These are phyloP conservation scores for Cymodocea nodosa DNA, from an alignment of 116 monocot species.

Conservation along the genomic window DNA sequence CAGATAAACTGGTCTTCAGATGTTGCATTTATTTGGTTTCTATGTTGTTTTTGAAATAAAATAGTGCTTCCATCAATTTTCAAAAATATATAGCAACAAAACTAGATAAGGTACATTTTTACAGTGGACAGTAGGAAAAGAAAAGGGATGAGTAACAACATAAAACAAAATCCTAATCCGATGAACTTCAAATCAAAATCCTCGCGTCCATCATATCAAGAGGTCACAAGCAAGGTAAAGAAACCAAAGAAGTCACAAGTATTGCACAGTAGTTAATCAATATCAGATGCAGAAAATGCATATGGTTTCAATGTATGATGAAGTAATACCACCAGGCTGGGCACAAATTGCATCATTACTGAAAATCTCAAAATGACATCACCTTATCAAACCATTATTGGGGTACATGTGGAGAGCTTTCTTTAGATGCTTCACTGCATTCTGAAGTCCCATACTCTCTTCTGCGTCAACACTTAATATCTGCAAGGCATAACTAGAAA, in stretches of 20 bases:
- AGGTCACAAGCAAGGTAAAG: not conserved
- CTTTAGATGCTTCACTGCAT: conserved; percentile 42
- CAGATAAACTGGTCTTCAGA: too few species aligned
- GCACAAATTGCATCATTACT: not conserved
- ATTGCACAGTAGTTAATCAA: not conserved
- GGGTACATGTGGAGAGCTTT: conserved; percentile 77
- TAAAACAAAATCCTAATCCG: too few species aligned
- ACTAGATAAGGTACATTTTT: too few species aligned
- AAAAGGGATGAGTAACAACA: too few species aligned
- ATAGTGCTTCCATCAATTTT: too few species aligned
- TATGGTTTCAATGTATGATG: not conserved
- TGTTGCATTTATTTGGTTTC: too few species aligned
- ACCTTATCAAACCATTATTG: conserved; percentile 70
- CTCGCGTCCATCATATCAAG: too few species aligned
- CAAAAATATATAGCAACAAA: too few species aligned
- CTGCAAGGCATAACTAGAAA: conserved; percentile 26
- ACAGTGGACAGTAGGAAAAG: too few species aligned
- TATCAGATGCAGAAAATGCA: not conserved
- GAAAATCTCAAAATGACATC: not conserved
- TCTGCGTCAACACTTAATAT: conserved; percentile 23
- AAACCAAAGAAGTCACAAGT: not conserved
- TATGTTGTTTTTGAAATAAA: too few species aligned
- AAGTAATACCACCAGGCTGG: not conserved
- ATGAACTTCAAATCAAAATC: too few species aligned
- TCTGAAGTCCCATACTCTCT: conserved; percentile 23